Base-by-base conservation (phyloP, 2,329 filamentous ascomycete genomes). In the Trichoderma guizhouense region DNA sequence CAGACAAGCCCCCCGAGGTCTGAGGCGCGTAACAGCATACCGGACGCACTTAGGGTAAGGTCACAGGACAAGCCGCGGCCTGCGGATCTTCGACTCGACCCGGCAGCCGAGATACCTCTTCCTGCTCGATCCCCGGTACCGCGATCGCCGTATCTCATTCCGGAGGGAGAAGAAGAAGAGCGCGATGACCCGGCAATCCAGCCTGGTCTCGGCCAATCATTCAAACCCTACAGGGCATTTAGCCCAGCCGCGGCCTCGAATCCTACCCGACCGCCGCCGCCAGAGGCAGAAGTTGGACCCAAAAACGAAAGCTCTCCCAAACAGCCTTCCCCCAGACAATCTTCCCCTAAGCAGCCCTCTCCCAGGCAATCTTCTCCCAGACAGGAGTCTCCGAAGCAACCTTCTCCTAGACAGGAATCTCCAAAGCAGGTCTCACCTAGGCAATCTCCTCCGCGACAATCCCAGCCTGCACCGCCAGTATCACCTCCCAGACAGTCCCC, bases 31-130 rank as follows among this genome's bases (percentile, higher is more conserved):
- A 80, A 81, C 34, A 82, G 84, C 47, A 81, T 81, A 11, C 85
- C 83, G 3, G 82, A 85, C 65, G 79, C 80, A 15, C 80, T 82
- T 11, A 84, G 84, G 61, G 84, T 90, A 18, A 85, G 87, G 64
- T 79, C 90, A 3, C 84, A 89, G 72, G 81, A 83, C 21, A 76
- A 72, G 21, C 65, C 77, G 34, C 75, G 75, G 26, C 76, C 78
- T 5, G 75, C 76, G 12, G 77, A 81, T 71, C 73, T 76, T 15
- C 80, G 79, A 26, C 78, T 80, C 18, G 83, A 84, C 64, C 78
- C 80, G 18, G 76, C 78, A 7, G 68, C 77, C 1, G 79, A 77
- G 26, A 76, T 74, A 6, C 75, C 77, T 36, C 73, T 71, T 21
- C 78, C 76, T 26, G 72, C 73, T 7, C 74, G 73, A 28, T 77